Percentiles rank a stretch among this genome's conserved stretches.
Evolutionary conservation across 75 land plant species (phyloP).

Genomic region (Pinus albicaulis): DNA sequence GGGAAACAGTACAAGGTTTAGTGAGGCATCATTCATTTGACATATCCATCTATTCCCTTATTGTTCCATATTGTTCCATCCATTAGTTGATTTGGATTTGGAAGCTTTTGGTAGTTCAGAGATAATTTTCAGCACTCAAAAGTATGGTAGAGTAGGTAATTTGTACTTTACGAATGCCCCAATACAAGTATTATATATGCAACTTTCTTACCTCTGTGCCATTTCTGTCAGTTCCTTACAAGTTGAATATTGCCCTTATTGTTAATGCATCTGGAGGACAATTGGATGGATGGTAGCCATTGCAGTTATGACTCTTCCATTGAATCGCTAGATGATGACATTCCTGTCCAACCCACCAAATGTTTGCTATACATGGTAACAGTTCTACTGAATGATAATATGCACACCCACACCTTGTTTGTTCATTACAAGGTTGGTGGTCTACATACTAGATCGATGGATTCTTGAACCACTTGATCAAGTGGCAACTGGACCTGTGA

Average conservation of each 20-base stretch:
- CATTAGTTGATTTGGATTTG: background rate
- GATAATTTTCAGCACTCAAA: background rate
- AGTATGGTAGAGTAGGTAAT: background rate
- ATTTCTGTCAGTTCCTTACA: background rate
- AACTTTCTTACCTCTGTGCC: no score
- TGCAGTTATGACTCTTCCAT: background rate
- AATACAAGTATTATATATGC: background rate
- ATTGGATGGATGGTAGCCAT: background rate
- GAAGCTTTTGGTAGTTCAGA: background rate
- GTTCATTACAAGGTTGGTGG: background rate
- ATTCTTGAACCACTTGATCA: background rate
- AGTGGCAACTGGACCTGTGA: background rate
- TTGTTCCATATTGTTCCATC: background rate
- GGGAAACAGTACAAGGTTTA: background rate
- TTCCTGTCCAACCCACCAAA: background rate
- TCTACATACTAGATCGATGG: background rate
- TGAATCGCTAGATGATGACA: background rate
- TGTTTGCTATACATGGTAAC: background rate
- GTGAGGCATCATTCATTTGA: background rate
- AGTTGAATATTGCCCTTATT: background rate
- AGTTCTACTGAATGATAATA: background rate
- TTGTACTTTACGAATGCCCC: background rate
- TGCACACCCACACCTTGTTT: background rate
- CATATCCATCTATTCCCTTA: background rate
- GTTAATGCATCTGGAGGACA: background rate